A percentile compares a stretch with the other conserved stretches of the same genome.
Evolutionary conservation across 2,329 filamentous ascomycete genomes (phyloP).

Genomic region (Botrytis byssoidea): DNA sequence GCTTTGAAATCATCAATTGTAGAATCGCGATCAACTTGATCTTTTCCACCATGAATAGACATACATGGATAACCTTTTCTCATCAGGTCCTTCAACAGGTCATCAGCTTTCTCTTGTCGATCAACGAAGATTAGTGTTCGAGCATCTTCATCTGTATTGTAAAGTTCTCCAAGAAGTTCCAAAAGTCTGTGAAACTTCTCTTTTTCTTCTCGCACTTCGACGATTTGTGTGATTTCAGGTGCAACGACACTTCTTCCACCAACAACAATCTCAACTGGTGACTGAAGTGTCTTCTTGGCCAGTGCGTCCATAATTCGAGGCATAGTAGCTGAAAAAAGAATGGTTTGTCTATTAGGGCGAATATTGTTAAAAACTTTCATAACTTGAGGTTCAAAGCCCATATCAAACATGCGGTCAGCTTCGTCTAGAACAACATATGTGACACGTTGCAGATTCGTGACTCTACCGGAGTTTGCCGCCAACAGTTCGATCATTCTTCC

Average conservation of each 20-base stretch:
- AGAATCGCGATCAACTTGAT: conserved; percentile 89
- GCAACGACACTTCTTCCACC: conserved; percentile 85
- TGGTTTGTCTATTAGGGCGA: conserved; percentile 87
- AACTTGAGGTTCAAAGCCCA: conserved; percentile 98
- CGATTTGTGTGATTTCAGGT: conserved; percentile 89
- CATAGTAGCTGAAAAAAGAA: conserved; percentile 95
- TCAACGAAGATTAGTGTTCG: conserved; percentile 90
- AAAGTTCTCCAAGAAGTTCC: conserved; percentile 82
- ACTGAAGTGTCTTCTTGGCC: conserved; percentile 81
- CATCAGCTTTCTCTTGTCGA: conserved; percentile 85
- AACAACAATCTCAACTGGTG: conserved; percentile 87
- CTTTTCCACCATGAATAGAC: conserved; percentile 91
- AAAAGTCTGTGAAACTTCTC: conserved; percentile 82
- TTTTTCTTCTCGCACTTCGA: conserved; percentile 80
- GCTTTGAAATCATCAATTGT: conserved; percentile 93
- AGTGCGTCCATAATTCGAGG: conserved; percentile 88
- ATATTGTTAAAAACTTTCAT: conserved; percentile 94
- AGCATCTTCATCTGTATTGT: conserved; percentile 83
- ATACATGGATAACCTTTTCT: conserved; percentile 86
- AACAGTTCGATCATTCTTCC: conserved; percentile 95
- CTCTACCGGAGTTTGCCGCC: conserved; percentile 88
- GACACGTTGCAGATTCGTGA: conserved; percentile 84
- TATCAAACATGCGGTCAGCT: conserved; percentile 98
- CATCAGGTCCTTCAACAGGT: conserved; percentile 73
- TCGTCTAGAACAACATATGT: conserved; percentile 96